Percentiles rank a stretch among this genome's conserved stretches.
phyloP scores from a whole-genome alignment of 164 flowering plant species.

The Kingdonia uniflora region DNA sequence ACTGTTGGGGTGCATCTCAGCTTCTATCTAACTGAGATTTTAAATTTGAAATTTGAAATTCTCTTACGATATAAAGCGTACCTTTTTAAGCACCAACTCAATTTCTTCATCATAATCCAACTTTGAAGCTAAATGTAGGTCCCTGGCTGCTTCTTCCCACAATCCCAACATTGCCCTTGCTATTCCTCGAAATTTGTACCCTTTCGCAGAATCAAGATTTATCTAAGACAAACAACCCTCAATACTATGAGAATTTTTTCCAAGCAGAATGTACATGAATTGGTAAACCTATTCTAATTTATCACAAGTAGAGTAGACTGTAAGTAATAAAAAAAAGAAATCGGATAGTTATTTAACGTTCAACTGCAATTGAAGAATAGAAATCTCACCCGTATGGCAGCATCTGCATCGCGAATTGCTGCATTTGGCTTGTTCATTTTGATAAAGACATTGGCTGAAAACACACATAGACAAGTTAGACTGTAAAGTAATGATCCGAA shows the following conservation, averaged over 20 bases:
- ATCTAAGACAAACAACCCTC: conserved; percentile 30
- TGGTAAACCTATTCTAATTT: not conserved
- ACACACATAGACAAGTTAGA: not conserved
- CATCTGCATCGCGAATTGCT: conserved; percentile 84
- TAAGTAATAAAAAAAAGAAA: not conserved
- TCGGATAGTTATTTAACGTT: not conserved
- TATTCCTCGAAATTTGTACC: conserved; percentile 84
- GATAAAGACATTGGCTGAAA: conserved; percentile 68
- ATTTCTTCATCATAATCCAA: conserved; percentile 89
- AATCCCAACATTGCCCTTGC: conserved; percentile 76
- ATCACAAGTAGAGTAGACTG: not conserved
- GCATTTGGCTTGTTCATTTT: conserved; percentile 96
- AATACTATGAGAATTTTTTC: not conserved
- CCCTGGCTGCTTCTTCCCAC: conserved; percentile 89
- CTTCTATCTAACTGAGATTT: too few species aligned
- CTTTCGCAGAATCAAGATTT: conserved; percentile 91
- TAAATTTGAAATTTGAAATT: not conserved
- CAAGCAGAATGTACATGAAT: not conserved
- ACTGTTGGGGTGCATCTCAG: too few species aligned
- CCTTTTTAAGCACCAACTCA: conserved; percentile 66
- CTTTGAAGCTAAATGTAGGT: conserved; percentile 74
- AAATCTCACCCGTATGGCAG: conserved; percentile 25
- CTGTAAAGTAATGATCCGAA: conserved; percentile 1
- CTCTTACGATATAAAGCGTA: conserved; percentile 5
- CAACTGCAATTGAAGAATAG: not conserved